These are phyloP conservation scores for Vigna nakashimae DNA, from an alignment of 306 rosid genomes.

Conservation along the genomic window DNA sequence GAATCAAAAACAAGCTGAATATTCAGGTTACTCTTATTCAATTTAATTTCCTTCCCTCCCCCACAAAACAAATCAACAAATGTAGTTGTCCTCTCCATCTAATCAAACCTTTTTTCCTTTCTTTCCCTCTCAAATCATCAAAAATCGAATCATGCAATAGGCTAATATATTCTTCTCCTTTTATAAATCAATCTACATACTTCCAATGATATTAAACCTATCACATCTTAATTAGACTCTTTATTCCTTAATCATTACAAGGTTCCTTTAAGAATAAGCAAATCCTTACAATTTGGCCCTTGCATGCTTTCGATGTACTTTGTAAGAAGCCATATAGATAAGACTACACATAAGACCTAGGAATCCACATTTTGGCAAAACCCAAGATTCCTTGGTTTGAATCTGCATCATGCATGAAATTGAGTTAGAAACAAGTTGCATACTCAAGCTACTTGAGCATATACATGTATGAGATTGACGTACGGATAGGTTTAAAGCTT, in stretches of 20 bases:
- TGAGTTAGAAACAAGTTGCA: constrained; percentile 34
- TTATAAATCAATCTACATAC: constrained; percentile 12
- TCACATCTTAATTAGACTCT: constrained; percentile 15
- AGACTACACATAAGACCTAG: constrained; percentile 24
- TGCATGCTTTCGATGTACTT: constrained; percentile 25
- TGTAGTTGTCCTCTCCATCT: constrained; percentile 4
- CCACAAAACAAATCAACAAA: constrained; percentile 7
- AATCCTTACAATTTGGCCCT: constrained; percentile 16
- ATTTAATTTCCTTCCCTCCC: constrained; percentile 23
- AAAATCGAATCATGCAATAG: constrained; percentile 22
- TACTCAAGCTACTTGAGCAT: constrained; percentile 28
- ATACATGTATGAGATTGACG: constrained; percentile 1
- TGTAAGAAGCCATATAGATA: constrained; percentile 25
- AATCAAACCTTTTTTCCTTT: constrained; percentile 7
- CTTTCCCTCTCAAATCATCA: neutral
- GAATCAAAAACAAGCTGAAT: constrained; percentile 38
- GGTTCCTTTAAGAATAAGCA: constrained; percentile 36
- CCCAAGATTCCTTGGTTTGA: constrained; percentile 43
- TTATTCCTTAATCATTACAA: constrained; percentile 40
- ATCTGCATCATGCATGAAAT: constrained; percentile 37
- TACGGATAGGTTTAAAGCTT: constrained; percentile 47
- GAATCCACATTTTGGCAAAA: constrained; percentile 32
- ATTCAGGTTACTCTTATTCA: constrained; percentile 20
- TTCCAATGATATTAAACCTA: constrained; percentile 19
- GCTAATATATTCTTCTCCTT: constrained; percentile 6